These are phyloP conservation scores for Colletotrichum sp. DNA, from an alignment of 2,329 filamentous ascomycete genomes.

Conservation along the genomic window DNA sequence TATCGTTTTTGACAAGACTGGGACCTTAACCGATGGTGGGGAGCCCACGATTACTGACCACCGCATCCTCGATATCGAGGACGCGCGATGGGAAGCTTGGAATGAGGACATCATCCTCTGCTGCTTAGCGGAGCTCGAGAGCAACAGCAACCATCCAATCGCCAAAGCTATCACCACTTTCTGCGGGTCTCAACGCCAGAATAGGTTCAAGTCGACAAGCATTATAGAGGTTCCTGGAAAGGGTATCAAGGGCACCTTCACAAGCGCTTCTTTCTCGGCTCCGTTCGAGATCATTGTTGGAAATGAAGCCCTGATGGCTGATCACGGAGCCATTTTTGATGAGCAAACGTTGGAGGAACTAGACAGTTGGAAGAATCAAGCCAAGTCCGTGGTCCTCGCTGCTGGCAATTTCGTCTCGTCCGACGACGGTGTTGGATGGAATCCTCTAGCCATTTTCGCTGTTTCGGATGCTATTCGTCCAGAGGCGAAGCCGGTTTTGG, in stretches of 20 bases:
- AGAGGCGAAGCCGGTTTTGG: constrained; percentile 72
- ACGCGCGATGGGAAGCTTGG: constrained; percentile 13
- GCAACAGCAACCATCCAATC: constrained; percentile 76
- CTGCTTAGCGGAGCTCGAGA: constrained; percentile 66
- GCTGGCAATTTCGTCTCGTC: constrained; percentile 43
- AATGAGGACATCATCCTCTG: constrained; percentile 46
- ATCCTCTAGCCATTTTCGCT: constrained; percentile 70
- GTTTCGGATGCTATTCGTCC: constrained; percentile 82
- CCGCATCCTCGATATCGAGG: constrained; percentile 40
- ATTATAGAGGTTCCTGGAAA: constrained; percentile 75
- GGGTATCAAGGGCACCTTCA: constrained; percentile 67
- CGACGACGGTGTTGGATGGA: constrained; percentile 38
- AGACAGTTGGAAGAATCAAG: constrained; percentile 64
- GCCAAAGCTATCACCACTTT: constrained; percentile 72
- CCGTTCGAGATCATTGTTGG: constrained; percentile 66
- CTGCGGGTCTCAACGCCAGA: constrained; percentile 48
- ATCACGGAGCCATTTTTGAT: constrained; percentile 47
- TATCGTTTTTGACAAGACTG: constrained; percentile 89
- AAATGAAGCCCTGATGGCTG: constrained; percentile 71
- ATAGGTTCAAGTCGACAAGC: constrained; percentile 37
- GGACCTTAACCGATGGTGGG: constrained; percentile 77
- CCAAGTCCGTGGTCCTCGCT: constrained; percentile 67
- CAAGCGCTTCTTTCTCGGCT: constrained; percentile 26
- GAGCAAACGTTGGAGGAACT: constrained; percentile 40
- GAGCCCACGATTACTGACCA: constrained; percentile 71